Base-by-base conservation (phyloP, 176 grass and related monocot genomes). In the Aegilops tauschii region DNA sequence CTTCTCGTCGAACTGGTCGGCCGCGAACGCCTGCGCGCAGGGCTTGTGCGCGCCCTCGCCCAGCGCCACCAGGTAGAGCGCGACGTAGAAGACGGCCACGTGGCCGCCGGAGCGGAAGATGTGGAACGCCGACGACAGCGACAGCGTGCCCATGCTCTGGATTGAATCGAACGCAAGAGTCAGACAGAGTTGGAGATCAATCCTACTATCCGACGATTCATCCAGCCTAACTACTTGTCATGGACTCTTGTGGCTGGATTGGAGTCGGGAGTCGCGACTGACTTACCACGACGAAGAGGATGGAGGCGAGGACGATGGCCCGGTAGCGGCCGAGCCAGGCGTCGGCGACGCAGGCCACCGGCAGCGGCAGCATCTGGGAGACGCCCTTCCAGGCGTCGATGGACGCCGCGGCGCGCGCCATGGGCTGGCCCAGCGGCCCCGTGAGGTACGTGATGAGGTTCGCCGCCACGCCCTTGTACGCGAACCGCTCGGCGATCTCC, bases 361-460 rank as follows among this genome's bases (percentile, higher is more conserved):
- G 83, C 32, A 95, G 83, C 34, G 94, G 91, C 47, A 93, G 81
- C 88, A 95, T 87, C 74, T 88, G 88, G 3, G 91, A 82, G 59
- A 89, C 70, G 23, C 94, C 91, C 18, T 76, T 80, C 94, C 94
- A 95, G 3, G 77, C 69, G 82, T 91, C 85, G 76, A 95, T 83
- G 61, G 91, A 68, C 63, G 91, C 89, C 2, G 94, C 94, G 0
- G 94, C 91, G 35, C 68, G 14, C 40, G 91, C 94, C 28, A 88
- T 90, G 30, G 90, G 85, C 87, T 91, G 74, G 28, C 78, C 66
- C 18, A 95, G 82, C 8, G 90, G 88, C 10, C 90, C 93, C 6
- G 93, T 95, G 47, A 95, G 82, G 82, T 92, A 95, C 11, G 39
- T 90, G 65, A 95, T 95, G 61, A 95, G 85, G 85, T 92, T 92